Evolutionary conservation across 208 protist species (phyloP).

Genomic region (Angomonas ambiguus): DNA sequence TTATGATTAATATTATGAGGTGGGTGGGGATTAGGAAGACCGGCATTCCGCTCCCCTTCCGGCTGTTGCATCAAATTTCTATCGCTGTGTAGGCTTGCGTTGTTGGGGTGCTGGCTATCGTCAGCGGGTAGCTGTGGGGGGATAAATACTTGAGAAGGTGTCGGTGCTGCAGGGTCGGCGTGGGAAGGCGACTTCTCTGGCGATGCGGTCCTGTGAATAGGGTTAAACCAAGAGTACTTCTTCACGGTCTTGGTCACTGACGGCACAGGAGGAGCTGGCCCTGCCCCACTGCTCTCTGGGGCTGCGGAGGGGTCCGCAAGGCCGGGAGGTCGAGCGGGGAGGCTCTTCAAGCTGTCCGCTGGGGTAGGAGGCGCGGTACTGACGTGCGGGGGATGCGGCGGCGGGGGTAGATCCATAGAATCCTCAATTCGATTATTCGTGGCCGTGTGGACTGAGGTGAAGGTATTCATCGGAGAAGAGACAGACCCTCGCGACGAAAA

Average conservation of each 20-base stretch:
- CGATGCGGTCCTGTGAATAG: no score
- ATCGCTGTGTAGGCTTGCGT: no score
- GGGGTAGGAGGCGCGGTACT: constrained; percentile 1
- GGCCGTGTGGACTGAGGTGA: not conserved
- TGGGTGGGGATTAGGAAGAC: no score
- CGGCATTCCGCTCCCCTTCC: no score
- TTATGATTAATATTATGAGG: no score
- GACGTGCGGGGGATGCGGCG: not conserved
- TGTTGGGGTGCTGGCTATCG: no score
- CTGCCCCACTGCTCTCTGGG: not conserved
- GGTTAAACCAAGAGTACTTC: not conserved
- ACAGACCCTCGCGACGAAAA: not conserved
- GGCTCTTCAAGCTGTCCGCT: not conserved
- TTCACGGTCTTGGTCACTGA: not conserved
- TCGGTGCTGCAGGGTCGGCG: no score
- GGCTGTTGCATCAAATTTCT: no score
- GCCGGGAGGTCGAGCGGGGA: no score
- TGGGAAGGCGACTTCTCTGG: no score
- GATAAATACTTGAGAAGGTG: no score
- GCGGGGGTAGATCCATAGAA: not conserved
- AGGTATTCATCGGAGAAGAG: not conserved
- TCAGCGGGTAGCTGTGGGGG: no score
- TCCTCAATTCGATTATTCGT: not conserved
- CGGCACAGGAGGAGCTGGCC: not conserved
- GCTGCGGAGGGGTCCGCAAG: not conserved